Conservation (phyloP, 305 asterid species). For the Solanum hybrid region DNA sequence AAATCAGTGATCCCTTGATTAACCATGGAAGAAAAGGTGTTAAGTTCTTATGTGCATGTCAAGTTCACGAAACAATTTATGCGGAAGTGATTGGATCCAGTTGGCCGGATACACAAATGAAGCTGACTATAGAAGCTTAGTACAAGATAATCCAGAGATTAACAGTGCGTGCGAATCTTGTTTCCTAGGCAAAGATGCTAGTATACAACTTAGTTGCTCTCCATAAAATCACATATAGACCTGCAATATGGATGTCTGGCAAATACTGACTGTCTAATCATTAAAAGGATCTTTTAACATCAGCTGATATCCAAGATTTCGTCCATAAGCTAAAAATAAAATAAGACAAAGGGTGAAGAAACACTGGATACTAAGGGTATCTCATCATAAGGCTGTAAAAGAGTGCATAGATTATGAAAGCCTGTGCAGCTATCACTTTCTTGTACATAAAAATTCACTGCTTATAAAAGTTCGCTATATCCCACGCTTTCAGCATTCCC, state of each 20-base stretch:
- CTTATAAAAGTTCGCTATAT: background rate
- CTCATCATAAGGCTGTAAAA: background rate
- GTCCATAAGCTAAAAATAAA: background rate
- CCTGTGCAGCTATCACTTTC: background rate
- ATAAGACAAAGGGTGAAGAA: background rate
- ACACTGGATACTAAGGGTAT: background rate
- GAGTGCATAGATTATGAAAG: background rate
- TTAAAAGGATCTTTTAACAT: background rate
- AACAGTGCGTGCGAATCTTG: background rate
- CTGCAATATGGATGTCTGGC: background rate
- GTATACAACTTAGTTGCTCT: background rate
- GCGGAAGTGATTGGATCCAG: background rate
- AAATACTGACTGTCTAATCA: background rate
- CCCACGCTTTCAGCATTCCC: background rate
- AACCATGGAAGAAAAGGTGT: background rate
- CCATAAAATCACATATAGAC: background rate
- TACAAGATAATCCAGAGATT: background rate
- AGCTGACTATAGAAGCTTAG: background rate
- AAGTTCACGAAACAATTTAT: background rate
- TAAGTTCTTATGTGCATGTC: background rate
- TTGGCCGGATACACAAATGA: background rate
- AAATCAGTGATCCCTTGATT: constrained; percentile 9
- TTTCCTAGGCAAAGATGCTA: background rate
- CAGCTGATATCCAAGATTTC: background rate
- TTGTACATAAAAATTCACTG: background rate